These are phyloP conservation scores for Nelumbo lutea DNA, from an alignment of 164 flowering plant genomes.

Conservation along the genomic window DNA sequence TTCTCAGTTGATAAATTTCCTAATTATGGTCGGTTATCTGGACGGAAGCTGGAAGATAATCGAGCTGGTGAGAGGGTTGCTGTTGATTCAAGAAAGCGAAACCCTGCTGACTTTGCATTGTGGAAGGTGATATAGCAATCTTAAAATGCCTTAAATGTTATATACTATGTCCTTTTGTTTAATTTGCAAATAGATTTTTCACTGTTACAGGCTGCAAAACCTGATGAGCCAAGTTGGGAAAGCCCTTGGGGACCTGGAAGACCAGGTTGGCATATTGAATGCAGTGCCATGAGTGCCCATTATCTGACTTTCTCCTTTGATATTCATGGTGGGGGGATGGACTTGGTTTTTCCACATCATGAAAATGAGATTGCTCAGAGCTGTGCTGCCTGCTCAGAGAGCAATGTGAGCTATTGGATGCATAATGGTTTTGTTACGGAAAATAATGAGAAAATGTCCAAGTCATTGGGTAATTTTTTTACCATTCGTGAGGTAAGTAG, in stretches of 20 bases:
- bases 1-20: conserved; percentile 73
- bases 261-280: conserved; percentile 98
- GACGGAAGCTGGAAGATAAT: conserved; percentile 66
- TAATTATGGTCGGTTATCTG: conserved; percentile 74
- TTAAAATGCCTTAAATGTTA: not conserved
- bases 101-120: conserved; percentile 91
- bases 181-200: not conserved
- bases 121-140: conserved; percentile 60
- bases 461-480: conserved; percentile 84
- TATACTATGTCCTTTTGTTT: not conserved
- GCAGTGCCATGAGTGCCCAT: conserved; percentile 99
- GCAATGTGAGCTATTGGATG: conserved; percentile 71
- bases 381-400: conserved; percentile 74
- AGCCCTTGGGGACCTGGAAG: conserved; percentile 98
- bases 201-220: conserved; percentile 71
- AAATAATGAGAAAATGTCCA: conserved; percentile 90
- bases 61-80: conserved; percentile 90
- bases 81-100: conserved; percentile 65
- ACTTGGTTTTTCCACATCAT: conserved; percentile 93
- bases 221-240: conserved; percentile 88
- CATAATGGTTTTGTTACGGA: conserved; percentile 91
- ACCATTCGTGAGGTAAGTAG: conserved; percentile 73
- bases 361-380: conserved; percentile 96
- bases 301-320: conserved; percentile 67
- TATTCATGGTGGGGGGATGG: conserved; percentile 96